phyloP scores from a whole-genome alignment of 108 stramenopile genomes.

The Cyclotella atomus region DNA sequence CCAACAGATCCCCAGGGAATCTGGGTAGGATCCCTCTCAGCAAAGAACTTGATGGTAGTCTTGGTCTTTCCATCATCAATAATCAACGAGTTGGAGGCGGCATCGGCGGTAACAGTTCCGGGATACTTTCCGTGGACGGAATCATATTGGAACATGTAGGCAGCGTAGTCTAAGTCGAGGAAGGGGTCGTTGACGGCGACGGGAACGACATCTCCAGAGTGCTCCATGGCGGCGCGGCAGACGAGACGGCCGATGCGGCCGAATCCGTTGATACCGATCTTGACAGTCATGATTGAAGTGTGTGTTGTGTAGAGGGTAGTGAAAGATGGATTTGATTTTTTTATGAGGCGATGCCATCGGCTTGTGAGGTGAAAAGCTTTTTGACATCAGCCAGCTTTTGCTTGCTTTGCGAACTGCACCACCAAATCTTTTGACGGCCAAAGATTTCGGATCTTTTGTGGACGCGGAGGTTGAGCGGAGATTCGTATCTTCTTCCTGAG shows the following conservation, averaged over 20 bases:
- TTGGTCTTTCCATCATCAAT: slow-evolving; percentile 81
- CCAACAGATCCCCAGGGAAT: slow-evolving; percentile 93
- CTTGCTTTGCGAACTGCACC: too few species aligned
- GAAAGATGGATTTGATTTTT: too few species aligned
- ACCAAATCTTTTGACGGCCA: too few species aligned
- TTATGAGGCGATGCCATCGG: too few species aligned
- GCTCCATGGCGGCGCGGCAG: slow-evolving; percentile 62
- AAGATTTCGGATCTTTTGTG: too few species aligned
- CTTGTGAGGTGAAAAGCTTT: too few species aligned
- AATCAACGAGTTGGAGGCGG: slow-evolving; percentile 79
- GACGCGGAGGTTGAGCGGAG: too few species aligned
- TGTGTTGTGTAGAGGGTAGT: too few species aligned
- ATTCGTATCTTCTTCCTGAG: too few species aligned
- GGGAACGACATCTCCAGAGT: slow-evolving; percentile 59
- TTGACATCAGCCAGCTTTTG: too few species aligned
- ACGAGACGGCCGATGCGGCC: slow-evolving; percentile 92
- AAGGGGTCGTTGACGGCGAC: slow-evolving; percentile 97
- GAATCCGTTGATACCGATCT: slow-evolving; percentile 91
- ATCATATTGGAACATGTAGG: slow-evolving; percentile 98
- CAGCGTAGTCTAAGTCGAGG: slow-evolving; percentile 82
- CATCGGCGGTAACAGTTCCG: slow-evolving; percentile 81
- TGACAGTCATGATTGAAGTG: too few species aligned
- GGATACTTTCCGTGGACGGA: slow-evolving; percentile 93
- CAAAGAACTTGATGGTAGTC: slow-evolving; percentile 79
- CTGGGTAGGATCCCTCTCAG: slow-evolving; percentile 86